Percentiles rank a stretch among this genome's conserved stretches.
These are phyloP conservation scores for Aspergillus bertholletiae DNA, from an alignment of 495 filamentous ascomycete genomes.

Conservation along the genomic window DNA sequence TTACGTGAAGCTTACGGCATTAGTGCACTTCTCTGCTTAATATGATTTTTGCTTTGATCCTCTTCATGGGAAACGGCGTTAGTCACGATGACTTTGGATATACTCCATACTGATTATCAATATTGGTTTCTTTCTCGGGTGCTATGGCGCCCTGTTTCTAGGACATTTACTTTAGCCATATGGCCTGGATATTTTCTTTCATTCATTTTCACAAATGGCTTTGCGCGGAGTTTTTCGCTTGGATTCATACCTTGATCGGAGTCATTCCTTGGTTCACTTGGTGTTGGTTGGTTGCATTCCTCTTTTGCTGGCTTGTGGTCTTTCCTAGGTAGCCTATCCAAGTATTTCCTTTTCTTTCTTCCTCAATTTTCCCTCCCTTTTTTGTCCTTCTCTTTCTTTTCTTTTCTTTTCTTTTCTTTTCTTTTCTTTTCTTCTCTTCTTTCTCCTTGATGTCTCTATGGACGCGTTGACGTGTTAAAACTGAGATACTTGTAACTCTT, in stretches of 20 bases:
- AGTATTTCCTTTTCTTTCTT: not conserved
- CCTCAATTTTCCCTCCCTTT: too few species aligned
- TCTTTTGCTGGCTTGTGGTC: not conserved
- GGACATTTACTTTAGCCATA: not conserved
- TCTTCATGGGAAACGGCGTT: not conserved
- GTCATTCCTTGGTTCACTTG: not conserved
- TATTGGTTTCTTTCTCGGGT: not conserved
- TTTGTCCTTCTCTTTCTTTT: too few species aligned
- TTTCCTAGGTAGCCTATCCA: too few species aligned
- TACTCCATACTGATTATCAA: not conserved
- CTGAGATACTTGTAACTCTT: too few species aligned
- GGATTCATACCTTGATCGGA: not conserved
- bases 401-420: too few species aligned
- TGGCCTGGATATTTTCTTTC: not conserved
- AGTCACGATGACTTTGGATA: not conserved
- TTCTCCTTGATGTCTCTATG: too few species aligned
- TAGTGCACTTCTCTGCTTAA: not conserved
- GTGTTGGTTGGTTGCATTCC: not conserved
- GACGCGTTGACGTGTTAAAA: too few species aligned
- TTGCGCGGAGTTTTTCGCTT: not conserved
- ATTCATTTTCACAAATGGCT: not conserved
- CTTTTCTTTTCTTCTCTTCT: too few species aligned
- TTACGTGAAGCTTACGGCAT: conserved; percentile 4
- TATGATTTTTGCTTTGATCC: conserved; percentile 2
- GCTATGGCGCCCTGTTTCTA: not conserved